Percentiles rank a stretch among this genome's conserved stretches.
These are phyloP conservation scores for Solanum bukasovii DNA, from an alignment of 257 asterid species.

Conservation along the genomic window DNA sequence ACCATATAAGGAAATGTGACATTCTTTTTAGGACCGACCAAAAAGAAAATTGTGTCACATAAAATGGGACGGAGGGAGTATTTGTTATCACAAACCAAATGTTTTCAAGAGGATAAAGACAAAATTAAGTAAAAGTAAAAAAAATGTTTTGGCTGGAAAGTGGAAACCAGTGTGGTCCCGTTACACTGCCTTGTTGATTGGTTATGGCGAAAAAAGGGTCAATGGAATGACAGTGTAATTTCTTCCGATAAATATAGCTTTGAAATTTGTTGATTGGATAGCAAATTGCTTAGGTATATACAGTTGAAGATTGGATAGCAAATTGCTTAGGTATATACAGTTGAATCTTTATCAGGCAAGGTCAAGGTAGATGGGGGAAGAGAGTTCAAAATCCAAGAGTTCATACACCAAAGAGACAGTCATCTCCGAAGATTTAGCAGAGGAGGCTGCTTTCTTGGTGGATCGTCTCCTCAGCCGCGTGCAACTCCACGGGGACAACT, in stretches of 20 bases:
- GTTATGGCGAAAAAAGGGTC: neutral
- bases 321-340: neutral
- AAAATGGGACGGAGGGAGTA: too few species aligned
- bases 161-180: neutral
- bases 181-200: neutral
- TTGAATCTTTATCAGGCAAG: neutral
- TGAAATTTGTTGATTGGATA: neutral
- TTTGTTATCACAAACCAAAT: neutral
- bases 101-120: neutral
- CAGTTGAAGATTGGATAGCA: too few species aligned
- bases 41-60: too few species aligned
- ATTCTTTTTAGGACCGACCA: too few species aligned
- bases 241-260: too few species aligned
- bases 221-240: neutral
- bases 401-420: neutral
- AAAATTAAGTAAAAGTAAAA: neutral
- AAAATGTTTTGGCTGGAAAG: too few species aligned
- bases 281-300: neutral
- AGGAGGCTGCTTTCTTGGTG: neutral
- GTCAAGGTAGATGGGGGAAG: neutral
- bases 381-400: neutral
- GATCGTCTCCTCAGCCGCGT: neutral
- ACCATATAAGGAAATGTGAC: too few species aligned
- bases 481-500: constrained; percentile 14
- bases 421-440: constrained; percentile 9